phyloP scores from a whole-genome alignment of 2,329 filamentous ascomycete species.

The Neocatenulostroma microsporum region DNA sequence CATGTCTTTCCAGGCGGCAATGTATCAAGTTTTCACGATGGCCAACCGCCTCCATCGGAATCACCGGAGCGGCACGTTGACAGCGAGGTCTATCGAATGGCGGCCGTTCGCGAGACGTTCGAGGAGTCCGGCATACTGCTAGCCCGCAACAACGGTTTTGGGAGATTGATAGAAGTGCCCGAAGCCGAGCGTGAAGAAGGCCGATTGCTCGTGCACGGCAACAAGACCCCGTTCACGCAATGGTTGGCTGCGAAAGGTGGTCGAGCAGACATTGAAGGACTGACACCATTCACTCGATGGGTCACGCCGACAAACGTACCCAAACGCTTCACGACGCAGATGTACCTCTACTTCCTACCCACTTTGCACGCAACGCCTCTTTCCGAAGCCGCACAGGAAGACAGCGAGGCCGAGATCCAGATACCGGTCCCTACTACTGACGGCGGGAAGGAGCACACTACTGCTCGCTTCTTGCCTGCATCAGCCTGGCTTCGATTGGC shows the following conservation, averaged over 20 bases:
- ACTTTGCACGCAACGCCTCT: conserved; percentile 29
- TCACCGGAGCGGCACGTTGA: conserved; percentile 59
- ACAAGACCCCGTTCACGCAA: conserved; percentile 56
- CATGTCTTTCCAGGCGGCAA: conserved; percentile 95
- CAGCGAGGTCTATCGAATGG: conserved; percentile 65
- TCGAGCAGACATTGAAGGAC: conserved; percentile 55
- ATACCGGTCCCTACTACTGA: conserved; percentile 65
- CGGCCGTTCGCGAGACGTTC: conserved; percentile 84
- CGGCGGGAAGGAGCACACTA: conserved; percentile 62
- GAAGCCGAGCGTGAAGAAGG: conserved; percentile 56
- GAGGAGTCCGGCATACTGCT: conserved; percentile 90
- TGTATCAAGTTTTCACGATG: conserved; percentile 70
- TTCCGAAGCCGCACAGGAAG: conserved; percentile 18
- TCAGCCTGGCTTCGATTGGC: conserved; percentile 62
- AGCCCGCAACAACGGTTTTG: conserved; percentile 47
- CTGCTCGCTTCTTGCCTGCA: conserved; percentile 68
- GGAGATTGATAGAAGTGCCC: conserved; percentile 53
- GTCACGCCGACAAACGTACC: conserved; percentile 67
- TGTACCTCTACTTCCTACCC: conserved; percentile 91
- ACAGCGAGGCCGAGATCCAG: conserved; percentile 41
- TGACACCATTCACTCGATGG: conserved; percentile 86
- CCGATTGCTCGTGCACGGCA: conserved; percentile 60
- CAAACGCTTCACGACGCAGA: conserved; percentile 85
- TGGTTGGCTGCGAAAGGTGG: conserved; percentile 56
- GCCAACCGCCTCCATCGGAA: conserved; percentile 44